Base-by-base conservation (phyloP, 2,329 filamentous ascomycete genomes). In the Pseudogymnoascus verrucosus region DNA sequence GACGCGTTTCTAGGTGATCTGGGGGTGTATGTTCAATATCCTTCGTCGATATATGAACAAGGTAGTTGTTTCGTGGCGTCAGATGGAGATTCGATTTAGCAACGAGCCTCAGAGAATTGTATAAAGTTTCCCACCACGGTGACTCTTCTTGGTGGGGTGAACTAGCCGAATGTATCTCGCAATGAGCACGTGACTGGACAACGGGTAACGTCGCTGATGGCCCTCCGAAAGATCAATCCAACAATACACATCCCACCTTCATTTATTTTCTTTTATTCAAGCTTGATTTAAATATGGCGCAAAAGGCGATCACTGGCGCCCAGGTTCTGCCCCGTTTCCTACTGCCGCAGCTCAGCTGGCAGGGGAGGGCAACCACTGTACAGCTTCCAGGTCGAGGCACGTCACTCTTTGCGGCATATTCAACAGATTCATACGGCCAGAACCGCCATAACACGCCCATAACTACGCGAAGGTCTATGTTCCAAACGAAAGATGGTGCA, bases 271-370 rank as follows among this genome's bases (percentile, higher is more conserved):
- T n/a, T 36, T 60, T 39, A 44, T 28, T 39, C 54, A 63, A 42
- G 44, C 34, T 31, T 28, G 21, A 60, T 37, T 28, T 40, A n/a
- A 67, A 11, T 54, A 74, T 74, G 72, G 67, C 69, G 16, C 69
- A 69, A 39, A 28, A 69, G 62, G 64, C 64, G 19, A 51, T 73
- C 12, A 65, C 54, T 28, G 64, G 65, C 7, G 62, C 66, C 23
- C 68, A 68, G 63, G 60, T 63, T 2, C 67, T 74, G 12, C 72
- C 72, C 28, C 66, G 70, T 63, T 74, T 74, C 31, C 66, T 74
- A 5, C 69, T 74, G 23, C 72, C 72, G 14, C 68, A 62, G 61
- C 64, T 74, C 31, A 74, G 72, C 67, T 74, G 72, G 72, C 70
- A 72, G 63, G 42, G 66, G 19, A 39, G 28, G n/a, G 36, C 65